Conservation (phyloP, 2,329 filamentous ascomycete species). For the Arthrocladium fulminans region DNA sequence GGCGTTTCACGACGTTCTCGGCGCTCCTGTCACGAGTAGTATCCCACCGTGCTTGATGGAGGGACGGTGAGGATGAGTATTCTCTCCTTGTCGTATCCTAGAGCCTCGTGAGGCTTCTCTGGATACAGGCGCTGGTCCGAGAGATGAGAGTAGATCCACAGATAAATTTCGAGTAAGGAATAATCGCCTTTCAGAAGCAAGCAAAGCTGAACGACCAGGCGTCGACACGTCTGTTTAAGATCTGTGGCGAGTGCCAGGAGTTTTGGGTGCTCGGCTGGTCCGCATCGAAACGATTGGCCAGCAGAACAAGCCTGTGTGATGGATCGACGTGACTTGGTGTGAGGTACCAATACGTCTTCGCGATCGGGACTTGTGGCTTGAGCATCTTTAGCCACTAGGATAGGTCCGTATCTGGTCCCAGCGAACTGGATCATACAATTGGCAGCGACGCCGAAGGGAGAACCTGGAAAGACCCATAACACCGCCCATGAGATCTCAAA, state of each 20-base stretch:
- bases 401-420: not conserved
- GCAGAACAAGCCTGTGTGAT: not conserved
- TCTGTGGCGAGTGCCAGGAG: not conserved
- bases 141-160: not conserved
- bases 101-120: constrained; percentile 4
- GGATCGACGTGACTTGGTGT: not conserved
- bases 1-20: not conserved
- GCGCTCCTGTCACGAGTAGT: not conserved
- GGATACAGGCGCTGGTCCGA: not conserved
- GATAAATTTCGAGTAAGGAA: constrained; percentile 1
- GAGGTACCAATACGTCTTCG: constrained; percentile 1
- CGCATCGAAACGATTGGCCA: not conserved
- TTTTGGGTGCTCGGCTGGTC: not conserved
- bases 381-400: not conserved
- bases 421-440: not conserved
- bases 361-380: not conserved
- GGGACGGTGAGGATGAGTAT: not conserved
- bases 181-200: not conserved
- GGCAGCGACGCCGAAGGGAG: not conserved
- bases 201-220: not conserved
- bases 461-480: not conserved
- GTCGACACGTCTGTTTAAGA: not conserved
- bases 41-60: not conserved
- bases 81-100: not conserved
- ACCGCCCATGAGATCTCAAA: not conserved